phyloP scores from a whole-genome alignment of 2,329 filamentous ascomycete genomes.

The Akanthomyces lecanii region DNA sequence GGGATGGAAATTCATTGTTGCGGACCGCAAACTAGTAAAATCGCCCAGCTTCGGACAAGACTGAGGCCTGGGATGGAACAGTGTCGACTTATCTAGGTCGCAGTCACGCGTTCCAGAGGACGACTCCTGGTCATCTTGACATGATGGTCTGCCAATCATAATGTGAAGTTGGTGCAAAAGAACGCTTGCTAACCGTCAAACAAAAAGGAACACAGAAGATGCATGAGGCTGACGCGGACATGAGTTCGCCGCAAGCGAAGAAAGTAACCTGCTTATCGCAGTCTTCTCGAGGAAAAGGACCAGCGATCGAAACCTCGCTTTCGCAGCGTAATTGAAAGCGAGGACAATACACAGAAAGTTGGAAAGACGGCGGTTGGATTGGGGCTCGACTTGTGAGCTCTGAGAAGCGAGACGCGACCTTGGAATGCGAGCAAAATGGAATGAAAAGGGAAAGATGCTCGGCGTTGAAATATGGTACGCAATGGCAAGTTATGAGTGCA shows the following conservation, averaged over 20 bases:
- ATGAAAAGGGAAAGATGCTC: not conserved
- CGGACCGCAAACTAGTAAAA: conserved; percentile 7
- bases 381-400: not conserved
- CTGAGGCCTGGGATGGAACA: not conserved
- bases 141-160: not conserved
- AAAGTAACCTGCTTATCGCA: not conserved
- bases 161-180: not conserved
- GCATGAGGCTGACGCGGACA: not conserved
- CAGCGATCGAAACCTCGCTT: not conserved
- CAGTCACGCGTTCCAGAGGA: not conserved
- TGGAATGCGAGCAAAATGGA: not conserved
- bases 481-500: not conserved
- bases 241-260: not conserved
- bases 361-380: not conserved
- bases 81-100: not conserved
- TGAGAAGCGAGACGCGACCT: not conserved
- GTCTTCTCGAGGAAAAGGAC: no score
- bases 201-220: not conserved
- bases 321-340: not conserved
- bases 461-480: not conserved
- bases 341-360: not conserved
- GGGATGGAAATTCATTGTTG: conserved; percentile 6
- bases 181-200: not conserved
- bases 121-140: not conserved
- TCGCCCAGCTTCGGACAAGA: conserved; percentile 16